Conservation (phyloP, 768 basidiomycete species). For the Pisolithus sp. region DNA sequence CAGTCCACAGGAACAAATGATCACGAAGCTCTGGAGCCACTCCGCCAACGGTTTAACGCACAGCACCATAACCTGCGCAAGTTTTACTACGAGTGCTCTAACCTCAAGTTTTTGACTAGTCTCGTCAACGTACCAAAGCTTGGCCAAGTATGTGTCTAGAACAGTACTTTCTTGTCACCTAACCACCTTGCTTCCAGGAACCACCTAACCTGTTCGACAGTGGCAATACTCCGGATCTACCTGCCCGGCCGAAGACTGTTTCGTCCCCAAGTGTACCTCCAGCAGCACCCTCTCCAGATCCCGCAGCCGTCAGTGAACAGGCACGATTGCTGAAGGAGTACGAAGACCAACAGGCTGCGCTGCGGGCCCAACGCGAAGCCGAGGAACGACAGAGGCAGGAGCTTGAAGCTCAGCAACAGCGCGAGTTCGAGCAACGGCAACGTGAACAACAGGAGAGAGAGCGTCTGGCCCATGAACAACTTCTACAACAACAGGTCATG, state of each 20-base stretch:
- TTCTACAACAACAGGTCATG: constrained; percentile 78
- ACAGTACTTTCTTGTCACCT: neutral
- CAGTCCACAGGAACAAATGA: constrained; percentile 74
- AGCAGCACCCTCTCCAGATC: constrained; percentile 61
- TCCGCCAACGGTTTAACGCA: constrained; percentile 78
- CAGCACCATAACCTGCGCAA: constrained; percentile 93
- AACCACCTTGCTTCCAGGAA: constrained; percentile 47
- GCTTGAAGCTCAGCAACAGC: constrained; percentile 69
- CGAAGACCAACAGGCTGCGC: constrained; percentile 87
- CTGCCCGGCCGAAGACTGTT: constrained; percentile 64
- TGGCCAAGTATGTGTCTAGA: constrained; percentile 53
- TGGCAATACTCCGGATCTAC: constrained; percentile 80
- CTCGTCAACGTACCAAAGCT: constrained; percentile 98
- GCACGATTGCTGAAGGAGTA: constrained; percentile 93
- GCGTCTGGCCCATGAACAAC: constrained; percentile 81
- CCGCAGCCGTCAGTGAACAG: constrained; percentile 79
- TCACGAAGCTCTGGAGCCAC: constrained; percentile 80
- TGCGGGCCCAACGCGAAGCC: constrained; percentile 73
- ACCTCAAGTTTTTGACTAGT: constrained; percentile 95
- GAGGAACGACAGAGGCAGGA: constrained; percentile 81
- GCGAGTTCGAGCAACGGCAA: constrained; percentile 88
- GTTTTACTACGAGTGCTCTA: constrained; percentile 99
- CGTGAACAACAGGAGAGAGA: constrained; percentile 83
- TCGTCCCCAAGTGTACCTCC: constrained; percentile 60
- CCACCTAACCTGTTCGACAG: constrained; percentile 90